Percentiles rank a stretch among this genome's conserved stretches.
Evolutionary conservation across 108 stramenopile species (phyloP).

Genomic region (Epipyxis sp.): DNA sequence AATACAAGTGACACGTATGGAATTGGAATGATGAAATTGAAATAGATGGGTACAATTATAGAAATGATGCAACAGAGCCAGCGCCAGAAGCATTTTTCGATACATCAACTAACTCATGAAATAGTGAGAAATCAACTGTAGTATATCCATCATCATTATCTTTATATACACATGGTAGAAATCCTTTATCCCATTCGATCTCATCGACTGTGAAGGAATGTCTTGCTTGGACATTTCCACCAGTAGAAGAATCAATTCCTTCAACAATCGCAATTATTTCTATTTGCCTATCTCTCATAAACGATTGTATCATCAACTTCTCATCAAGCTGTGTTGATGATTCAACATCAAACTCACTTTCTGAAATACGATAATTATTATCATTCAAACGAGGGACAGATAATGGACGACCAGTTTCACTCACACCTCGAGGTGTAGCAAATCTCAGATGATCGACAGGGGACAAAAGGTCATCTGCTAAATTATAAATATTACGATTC

Average conservation of each 20-base stretch:
- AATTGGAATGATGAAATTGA: no score
- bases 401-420: no score
- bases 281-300: conserved; percentile 72
- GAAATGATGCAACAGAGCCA: background rate
- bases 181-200: conserved; percentile 75
- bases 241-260: conserved; percentile 83
- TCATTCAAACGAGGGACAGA: no score
- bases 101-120: conserved; percentile 46
- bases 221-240: conserved; percentile 76
- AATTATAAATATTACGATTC: no score
- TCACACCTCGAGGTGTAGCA: no score
- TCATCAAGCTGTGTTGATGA: conserved; percentile 26
- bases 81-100: background rate
- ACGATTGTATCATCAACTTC: conserved; percentile 60
- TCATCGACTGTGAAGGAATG: conserved; percentile 81
- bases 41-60: background rate
- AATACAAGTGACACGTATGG: no score
- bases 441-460: no score
- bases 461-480: no score
- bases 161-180: conserved; percentile 70
- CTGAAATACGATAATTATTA: no score
- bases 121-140: conserved; percentile 48
- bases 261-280: conserved; percentile 93
- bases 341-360: background rate
- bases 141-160: conserved; percentile 46